Evolutionary conservation across 305 asterid genomes (phyloP).

Genomic region (Fraxinus nigra): DNA sequence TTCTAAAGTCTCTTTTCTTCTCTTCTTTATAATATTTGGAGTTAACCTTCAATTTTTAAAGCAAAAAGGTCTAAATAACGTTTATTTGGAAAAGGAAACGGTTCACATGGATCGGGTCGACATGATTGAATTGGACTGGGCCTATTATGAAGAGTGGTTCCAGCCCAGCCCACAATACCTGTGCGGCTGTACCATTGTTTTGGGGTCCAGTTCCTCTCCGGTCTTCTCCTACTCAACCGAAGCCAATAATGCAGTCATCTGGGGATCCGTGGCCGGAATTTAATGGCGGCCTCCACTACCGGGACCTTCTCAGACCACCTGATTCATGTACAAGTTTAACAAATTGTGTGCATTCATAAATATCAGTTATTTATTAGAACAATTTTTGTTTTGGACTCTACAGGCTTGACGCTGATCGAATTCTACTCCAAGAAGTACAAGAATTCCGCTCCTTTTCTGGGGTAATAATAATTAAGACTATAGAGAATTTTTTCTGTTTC

Average conservation of each 20-base stretch:
- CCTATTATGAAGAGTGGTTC: neutral
- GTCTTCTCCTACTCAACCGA: neutral
- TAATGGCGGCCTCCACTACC: constrained; percentile 69
- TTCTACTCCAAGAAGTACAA: constrained; percentile 66
- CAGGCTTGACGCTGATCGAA: constrained; percentile 64
- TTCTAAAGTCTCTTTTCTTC: neutral
- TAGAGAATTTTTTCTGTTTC: neutral
- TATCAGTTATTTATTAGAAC: neutral
- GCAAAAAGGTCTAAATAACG: neutral
- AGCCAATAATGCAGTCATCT: constrained; percentile 34
- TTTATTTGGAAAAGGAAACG: neutral
- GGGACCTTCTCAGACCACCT: constrained; percentile 47
- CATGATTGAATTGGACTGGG: neutral
- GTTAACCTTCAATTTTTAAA: neutral
- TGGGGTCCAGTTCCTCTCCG: neutral
- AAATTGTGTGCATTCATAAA: neutral
- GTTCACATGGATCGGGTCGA: neutral
- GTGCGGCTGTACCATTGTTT: neutral
- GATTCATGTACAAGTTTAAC: constrained; percentile 48
- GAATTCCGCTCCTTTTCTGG: constrained; percentile 76
- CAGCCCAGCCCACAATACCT: neutral
- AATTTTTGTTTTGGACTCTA: constrained; percentile 8
- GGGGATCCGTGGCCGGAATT: constrained; percentile 81
- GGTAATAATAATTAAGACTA: constrained; percentile 39
- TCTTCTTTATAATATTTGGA: neutral